These are phyloP conservation scores for Syzygium grande DNA, from an alignment of 345 rosid genomes.

Conservation along the genomic window DNA sequence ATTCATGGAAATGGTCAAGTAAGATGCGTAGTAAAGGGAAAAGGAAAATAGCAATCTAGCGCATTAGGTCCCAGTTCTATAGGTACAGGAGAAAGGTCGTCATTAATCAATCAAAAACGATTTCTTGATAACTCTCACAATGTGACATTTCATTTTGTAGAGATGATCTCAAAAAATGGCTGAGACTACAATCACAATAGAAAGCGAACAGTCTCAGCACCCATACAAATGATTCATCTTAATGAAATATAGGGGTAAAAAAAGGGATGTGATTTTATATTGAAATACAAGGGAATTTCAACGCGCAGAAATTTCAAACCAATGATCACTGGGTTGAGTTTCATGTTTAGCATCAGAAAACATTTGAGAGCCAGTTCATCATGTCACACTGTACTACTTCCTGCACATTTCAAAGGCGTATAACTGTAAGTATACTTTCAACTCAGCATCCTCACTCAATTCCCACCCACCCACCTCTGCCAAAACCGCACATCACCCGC, in stretches of 20 bases:
- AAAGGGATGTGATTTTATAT: background rate
- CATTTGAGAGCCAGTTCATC: background rate
- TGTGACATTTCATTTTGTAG: background rate
- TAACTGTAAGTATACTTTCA: background rate
- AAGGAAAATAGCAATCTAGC: background rate
- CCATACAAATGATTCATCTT: background rate
- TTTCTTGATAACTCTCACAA: background rate
- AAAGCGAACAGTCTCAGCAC: background rate
- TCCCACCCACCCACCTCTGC: background rate
- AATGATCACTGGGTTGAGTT: background rate
- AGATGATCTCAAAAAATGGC: background rate
- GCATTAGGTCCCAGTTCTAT: background rate
- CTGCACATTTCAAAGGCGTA: background rate
- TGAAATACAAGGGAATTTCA: background rate
- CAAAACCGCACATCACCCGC: background rate
- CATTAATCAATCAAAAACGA: background rate
- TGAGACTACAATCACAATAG: background rate
- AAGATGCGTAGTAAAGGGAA: background rate
- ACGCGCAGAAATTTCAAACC: background rate
- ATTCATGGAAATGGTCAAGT: background rate
- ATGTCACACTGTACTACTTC: background rate
- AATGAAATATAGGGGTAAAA: background rate
- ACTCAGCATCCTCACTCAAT: background rate
- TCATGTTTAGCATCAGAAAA: background rate
- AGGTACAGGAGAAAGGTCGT: background rate